Evolutionary conservation across 805 yeast genomes (phyloP), one percentile per base, ranked within the genome.

Genomic region (Lipomyces spencermartinsiae): DNA sequence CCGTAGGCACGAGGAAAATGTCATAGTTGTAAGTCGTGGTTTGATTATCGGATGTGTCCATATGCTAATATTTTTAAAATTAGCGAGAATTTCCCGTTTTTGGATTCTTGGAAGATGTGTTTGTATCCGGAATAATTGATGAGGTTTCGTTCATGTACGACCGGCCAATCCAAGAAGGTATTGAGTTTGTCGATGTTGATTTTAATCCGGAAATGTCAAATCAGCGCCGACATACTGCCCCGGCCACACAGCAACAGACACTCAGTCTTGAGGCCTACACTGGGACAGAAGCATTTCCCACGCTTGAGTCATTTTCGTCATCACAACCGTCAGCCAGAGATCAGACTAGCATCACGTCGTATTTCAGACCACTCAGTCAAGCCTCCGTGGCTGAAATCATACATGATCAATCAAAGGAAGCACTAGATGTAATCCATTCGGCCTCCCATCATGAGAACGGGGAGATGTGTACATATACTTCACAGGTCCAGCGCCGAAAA

Each of bases 51-150:
- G 16, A 33, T 29, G 33, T 22, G 22, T 25, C 19, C 9, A 53
- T n/a, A 31, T 25, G 34, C 64, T 58, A 55, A 57, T 31, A 31
- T 64, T 9, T 25, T 25, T 25, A 25, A 9, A 25, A 12, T 16
- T 25, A 58, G 58, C 49, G 74, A 12, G 74, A 71, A 54, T 34
- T 72, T 19, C 55, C 62, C 10, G 70, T 71, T 12, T 71, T 62
- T 57, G 74, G 74, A 9, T 62, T 55, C 35, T n/a, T 71, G 2
- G 68, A 62, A 22, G 70, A 60, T 39, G 22, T 64, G 14, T 67
- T 61, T 46, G 43, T 71, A 22, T 54, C 73, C 12, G 74, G 74
- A 2, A 64, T 71, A 35, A 68, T 71, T 37, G 74, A 71, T 37
- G 71, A 72, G 31, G 49, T 69, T 22, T 51, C 67, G 19, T 71